A percentile compares a stretch with the other conserved stretches of the same genome.
phyloP scores from a whole-genome alignment of 108 stramenopile genomes.

The Cylindrotheca fusiformis region DNA sequence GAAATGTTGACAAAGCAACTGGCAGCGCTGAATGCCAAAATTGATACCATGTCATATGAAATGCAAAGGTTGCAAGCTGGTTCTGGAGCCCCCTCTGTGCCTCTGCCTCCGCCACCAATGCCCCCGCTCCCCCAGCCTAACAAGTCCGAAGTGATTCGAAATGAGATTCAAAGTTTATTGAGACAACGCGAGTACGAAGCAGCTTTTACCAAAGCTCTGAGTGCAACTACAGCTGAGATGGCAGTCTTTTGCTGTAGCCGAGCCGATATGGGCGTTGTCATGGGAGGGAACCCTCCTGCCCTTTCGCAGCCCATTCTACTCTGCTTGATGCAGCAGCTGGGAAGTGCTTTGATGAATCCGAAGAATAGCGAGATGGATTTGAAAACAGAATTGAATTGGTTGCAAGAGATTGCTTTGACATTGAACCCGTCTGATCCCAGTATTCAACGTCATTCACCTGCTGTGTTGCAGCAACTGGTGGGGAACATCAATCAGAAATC shows the following conservation, averaged over 20 bases:
- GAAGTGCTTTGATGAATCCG: constrained; percentile 45
- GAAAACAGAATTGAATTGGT: constrained; percentile 68
- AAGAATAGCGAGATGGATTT: constrained; percentile 39
- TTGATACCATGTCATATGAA: constrained; percentile 54
- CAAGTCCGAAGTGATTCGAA: constrained; percentile 26
- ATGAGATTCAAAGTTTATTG: constrained; percentile 55
- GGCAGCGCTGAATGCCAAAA: constrained; percentile 48
- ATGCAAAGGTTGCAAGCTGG: constrained; percentile 41
- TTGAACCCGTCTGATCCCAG: constrained; percentile 71
- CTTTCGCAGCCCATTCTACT: constrained; percentile 83
- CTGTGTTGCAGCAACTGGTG: constrained; percentile 63
- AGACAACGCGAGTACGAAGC: constrained; percentile 53
- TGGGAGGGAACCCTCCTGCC: constrained; percentile 38
- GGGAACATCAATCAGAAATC: constrained; percentile 61
- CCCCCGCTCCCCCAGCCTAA: not conserved
- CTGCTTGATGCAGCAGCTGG: constrained; percentile 88
- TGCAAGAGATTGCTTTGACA: constrained; percentile 83
- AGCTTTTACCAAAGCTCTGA: constrained; percentile 80
- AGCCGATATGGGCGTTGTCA: constrained; percentile 46
- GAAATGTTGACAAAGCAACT: constrained; percentile 39
- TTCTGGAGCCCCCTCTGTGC: constrained; percentile 4
- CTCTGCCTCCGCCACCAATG: constrained; percentile 9
- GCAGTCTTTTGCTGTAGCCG: constrained; percentile 65
- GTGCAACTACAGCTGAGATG: constrained; percentile 62
- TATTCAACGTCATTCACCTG: constrained; percentile 63